Evolutionary conservation across 2,329 filamentous ascomycete genomes (phyloP), one percentile per base, ranked within the genome.

Genomic region (Pyrenophora graminea): DNA sequence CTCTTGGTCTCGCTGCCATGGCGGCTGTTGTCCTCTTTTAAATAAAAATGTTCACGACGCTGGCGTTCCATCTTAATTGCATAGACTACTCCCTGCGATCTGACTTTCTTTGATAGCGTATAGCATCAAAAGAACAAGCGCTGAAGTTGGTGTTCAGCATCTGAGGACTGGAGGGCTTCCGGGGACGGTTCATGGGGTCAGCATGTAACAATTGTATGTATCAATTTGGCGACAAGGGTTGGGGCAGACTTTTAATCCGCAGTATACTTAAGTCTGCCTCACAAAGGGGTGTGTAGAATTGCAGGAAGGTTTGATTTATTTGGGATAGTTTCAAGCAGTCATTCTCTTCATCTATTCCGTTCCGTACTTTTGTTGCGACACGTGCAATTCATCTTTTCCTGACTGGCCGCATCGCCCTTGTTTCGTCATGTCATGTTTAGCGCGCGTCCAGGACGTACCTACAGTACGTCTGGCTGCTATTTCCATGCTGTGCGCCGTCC

Each of bases 1-100:
- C 73, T 55, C 73, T 77, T 46, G 75, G 74, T 59, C 61, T 79
- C 41, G 71, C 76, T 46, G 78, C 77, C 67, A 71, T 80, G 53
- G 67, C 77, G 44, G 77, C 77, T 51, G 76, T 77, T 63, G 69
- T 80, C 62, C 73, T 80, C 58, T 68, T 79, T 53, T 80, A 75
- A 45, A 76, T 69, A 51, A 45, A 76, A 70, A 51, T 55, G 62
- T 51, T 64, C 55, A 62, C 49, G 64, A 68, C 63, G 63, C 65
- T 69, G 70, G 71, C 70, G 69, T 72, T 67, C 58, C 56, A 63
- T 55, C 53, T 59, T 63, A 64, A 62, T 70, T 71, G 69, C 69
- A 69, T 73, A 73, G 70, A 76, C 69, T 70, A 69, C 69, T 30
- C 63, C 59, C 58, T 55, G 62, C 51, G 51, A 69, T 65, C 53